Percentiles rank a stretch among this genome's conserved stretches.
These are phyloP conservation scores for Apiospora arundinis DNA, from an alignment of 2,329 filamentous ascomycete species.

Conservation along the genomic window DNA sequence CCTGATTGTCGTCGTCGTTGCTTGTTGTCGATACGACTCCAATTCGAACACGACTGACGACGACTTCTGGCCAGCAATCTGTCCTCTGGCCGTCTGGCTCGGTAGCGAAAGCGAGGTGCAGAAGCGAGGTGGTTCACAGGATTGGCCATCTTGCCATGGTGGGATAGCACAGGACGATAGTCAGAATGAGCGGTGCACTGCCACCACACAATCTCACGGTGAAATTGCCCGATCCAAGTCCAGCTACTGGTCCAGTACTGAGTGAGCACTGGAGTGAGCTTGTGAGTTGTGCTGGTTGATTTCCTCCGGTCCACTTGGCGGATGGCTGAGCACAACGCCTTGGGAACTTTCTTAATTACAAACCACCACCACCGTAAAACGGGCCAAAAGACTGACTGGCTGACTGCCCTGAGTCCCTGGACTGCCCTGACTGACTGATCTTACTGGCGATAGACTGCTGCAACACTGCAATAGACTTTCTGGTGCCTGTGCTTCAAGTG, in stretches of 20 bases:
- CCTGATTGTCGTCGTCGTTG: neutral
- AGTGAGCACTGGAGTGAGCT: neutral
- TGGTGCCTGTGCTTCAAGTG: neutral
- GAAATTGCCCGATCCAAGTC: conserved; percentile 17
- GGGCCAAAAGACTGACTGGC: neutral
- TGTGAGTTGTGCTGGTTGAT: neutral
- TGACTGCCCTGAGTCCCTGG: no score
- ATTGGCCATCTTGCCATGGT: neutral
- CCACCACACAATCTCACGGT: conserved; percentile 13
- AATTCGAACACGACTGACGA: neutral
- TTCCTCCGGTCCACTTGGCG: conserved; percentile 16
- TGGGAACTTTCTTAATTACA: conserved; percentile 6
- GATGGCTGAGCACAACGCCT: conserved; percentile 14
- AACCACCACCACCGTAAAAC: neutral
- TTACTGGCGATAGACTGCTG: neutral
- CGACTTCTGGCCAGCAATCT: neutral
- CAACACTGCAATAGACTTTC: neutral
- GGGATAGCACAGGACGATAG: neutral
- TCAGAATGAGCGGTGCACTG: conserved; percentile 7
- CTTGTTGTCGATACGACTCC: neutral
- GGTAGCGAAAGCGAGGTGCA: conserved; percentile 11
- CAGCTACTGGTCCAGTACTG: neutral
- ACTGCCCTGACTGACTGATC: neutral
- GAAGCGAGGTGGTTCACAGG: neutral
- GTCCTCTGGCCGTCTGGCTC: neutral